Evolutionary conservation across 768 basidiomycete species (phyloP).

Genomic region (Hydnomerulius pinastri): DNA sequence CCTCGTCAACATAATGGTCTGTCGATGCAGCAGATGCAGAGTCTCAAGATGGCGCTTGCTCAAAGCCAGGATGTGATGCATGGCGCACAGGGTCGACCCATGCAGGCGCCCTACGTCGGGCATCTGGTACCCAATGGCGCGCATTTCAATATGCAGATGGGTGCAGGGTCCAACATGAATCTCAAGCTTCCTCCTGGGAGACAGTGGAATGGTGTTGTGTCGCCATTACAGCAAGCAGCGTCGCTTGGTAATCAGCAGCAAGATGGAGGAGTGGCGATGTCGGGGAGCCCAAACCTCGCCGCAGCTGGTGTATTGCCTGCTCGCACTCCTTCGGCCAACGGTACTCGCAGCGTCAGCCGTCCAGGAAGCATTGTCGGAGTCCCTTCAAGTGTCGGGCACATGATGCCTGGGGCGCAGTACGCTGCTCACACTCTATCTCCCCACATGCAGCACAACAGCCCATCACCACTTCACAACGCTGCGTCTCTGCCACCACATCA

Average conservation of each 20-base stretch:
- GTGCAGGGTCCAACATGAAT: slow-evolving; percentile 28
- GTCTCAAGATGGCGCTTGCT: slow-evolving; percentile 57
- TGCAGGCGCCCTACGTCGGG: slow-evolving; percentile 33
- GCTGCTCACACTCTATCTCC: slow-evolving; percentile 49
- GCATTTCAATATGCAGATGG: slow-evolving; percentile 33
- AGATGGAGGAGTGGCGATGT: slow-evolving; percentile 30
- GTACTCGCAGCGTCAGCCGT: slow-evolving; percentile 48
- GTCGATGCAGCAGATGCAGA: slow-evolving; percentile 60
- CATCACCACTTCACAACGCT: slow-evolving; percentile 47
- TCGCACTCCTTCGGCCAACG: slow-evolving; percentile 59
- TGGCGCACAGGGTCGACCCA: slow-evolving; percentile 37
- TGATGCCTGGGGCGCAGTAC: slow-evolving; percentile 43
- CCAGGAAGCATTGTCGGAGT: slow-evolving; percentile 16
- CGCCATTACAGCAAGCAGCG: slow-evolving; percentile 24
- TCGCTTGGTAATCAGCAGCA: slow-evolving; percentile 23
- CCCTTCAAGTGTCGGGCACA: slow-evolving; percentile 23
- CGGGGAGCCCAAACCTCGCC: slow-evolving; percentile 37
- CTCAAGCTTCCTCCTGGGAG: slow-evolving; percentile 41
- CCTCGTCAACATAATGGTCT: slow-evolving; percentile 42
- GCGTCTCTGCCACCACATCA: slow-evolving; percentile 40
- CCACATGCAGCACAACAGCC: slow-evolving; percentile 46
- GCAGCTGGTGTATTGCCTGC: slow-evolving; percentile 38
- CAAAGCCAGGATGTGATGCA: slow-evolving; percentile 43
- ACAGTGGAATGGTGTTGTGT: slow-evolving; percentile 38
- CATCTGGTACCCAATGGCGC: slow-evolving; percentile 28